Percentiles rank a stretch among this genome's conserved stretches.
phyloP scores from a whole-genome alignment of 176 grass and related monocot genomes.

The Echinochloa phyllopogon region DNA sequence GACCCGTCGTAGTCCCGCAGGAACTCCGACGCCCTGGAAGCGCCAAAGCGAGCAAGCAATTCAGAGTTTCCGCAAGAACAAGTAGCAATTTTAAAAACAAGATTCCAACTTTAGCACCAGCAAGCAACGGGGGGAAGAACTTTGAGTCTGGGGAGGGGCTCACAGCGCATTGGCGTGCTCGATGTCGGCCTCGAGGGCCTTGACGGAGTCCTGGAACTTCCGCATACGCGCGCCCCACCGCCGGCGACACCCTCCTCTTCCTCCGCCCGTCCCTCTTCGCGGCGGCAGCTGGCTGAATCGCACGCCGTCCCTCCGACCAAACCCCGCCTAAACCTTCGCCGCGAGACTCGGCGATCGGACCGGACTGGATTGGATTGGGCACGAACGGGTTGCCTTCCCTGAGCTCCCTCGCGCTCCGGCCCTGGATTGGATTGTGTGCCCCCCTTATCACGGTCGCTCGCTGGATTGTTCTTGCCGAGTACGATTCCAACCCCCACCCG shows the following conservation, averaged over 20 bases:
- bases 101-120: background rate
- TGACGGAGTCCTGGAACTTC: conserved; percentile 62
- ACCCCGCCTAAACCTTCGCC: conserved; percentile 40
- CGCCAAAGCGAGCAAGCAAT: background rate
- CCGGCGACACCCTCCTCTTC: background rate
- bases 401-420: background rate
- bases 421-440: background rate
- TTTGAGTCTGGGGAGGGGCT: background rate
- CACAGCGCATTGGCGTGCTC: conserved; percentile 69
- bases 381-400: background rate
- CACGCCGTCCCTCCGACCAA: no score
- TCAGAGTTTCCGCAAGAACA: background rate
- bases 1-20: conserved; percentile 60
- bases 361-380: background rate
- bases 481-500: conserved; percentile 1
- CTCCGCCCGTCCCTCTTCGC: background rate
- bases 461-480: conserved; percentile 23
- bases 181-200: conserved; percentile 67
- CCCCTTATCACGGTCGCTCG: background rate
- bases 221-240: conserved; percentile 31
- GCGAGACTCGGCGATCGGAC: background rate
- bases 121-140: background rate
- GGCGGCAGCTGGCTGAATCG: no score
- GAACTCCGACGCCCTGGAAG: conserved; percentile 54
- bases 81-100: background rate